Evolutionary conservation across 192 early-diverging fungal genomes (phyloP).

Genomic region (Linnemannia zychae): DNA sequence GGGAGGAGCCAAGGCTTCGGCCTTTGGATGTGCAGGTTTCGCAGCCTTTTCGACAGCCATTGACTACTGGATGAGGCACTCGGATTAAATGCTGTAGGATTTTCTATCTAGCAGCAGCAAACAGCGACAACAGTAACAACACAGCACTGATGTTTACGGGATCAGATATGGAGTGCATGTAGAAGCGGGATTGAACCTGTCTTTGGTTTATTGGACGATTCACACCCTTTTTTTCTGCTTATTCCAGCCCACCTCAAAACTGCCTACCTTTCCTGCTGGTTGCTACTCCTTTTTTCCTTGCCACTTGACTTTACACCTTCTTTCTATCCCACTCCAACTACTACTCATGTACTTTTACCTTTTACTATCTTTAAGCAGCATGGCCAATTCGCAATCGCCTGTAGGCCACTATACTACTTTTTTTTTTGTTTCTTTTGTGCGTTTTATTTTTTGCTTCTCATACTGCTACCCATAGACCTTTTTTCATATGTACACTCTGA

Average conservation of each 20-base stretch:
- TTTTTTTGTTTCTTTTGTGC: slow-evolving; percentile 2
- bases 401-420: too few species aligned
- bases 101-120: neutral
- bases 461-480: slow-evolving; percentile 7
- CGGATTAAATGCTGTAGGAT: slow-evolving; percentile 5
- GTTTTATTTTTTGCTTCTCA: slow-evolving; percentile 13
- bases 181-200: neutral
- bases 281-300: neutral
- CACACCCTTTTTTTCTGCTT: neutral
- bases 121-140: too few species aligned
- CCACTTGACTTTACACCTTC: neutral
- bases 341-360: slow-evolving; percentile 7
- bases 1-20: slow-evolving; percentile 82
- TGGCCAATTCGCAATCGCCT: neutral
- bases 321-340: neutral
- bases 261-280: neutral
- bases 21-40: slow-evolving; percentile 91
- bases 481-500: slow-evolving; percentile 12
- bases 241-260: neutral
- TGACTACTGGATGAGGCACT: slow-evolving; percentile 84
- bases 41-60: slow-evolving; percentile 95
- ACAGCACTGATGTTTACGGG: too few species aligned
- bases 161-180: neutral
- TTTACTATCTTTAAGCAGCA: neutral
- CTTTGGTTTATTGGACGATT: neutral